Base-by-base conservation (phyloP, 768 basidiomycete species). In the Boletellus emodensis region DNA sequence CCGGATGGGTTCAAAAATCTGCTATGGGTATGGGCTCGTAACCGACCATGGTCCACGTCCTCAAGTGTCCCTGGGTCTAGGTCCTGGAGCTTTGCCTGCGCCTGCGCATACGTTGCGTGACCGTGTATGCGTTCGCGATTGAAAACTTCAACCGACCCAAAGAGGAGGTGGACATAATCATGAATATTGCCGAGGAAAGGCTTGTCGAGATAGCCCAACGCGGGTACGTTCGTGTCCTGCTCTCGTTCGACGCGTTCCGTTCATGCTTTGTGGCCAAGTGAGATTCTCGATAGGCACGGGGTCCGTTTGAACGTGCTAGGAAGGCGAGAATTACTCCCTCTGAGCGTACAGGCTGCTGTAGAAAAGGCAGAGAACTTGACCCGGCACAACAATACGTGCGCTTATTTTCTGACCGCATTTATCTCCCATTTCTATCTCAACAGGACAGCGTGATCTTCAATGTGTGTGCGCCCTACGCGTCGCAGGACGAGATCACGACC, bases 121-220 rank as follows among this genome's bases (percentile, higher is more conserved):
- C 91, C 2, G 90, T 87, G n/a, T 99, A 95, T 60, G 92, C 93
- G n/a, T 99, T 99, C 69, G 82, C 94, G 1, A 93, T 98, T 53
- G 95, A 98, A 60, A 99, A 98, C 71, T 98, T 98, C 72, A 90
- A 90, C 54, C 80, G 96, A 18, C 78, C 87, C 1, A 73, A 80
- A 47, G 85, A 85, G 4, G 96, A 99, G 66, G 92, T 99, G 2
- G 82, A 87, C 22, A 82, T 83, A 2, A 75, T 98, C 58, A 93
- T 99, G 92, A 67, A 72, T n/a, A 67, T 99, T 42, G 87, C 89
- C 1, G 84, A 90, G 64, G 75, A 77, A 14, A 84, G 86, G 54
- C 75, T 98, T 26, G 63, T 84, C 33, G 90, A 95, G 65, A 73
- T 98, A 15, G 87, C 84, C 45, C 60, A 77, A 52, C 79, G 90